Base-by-base conservation (phyloP, 257 asterid species). In the Nicotiana benthamiana region DNA sequence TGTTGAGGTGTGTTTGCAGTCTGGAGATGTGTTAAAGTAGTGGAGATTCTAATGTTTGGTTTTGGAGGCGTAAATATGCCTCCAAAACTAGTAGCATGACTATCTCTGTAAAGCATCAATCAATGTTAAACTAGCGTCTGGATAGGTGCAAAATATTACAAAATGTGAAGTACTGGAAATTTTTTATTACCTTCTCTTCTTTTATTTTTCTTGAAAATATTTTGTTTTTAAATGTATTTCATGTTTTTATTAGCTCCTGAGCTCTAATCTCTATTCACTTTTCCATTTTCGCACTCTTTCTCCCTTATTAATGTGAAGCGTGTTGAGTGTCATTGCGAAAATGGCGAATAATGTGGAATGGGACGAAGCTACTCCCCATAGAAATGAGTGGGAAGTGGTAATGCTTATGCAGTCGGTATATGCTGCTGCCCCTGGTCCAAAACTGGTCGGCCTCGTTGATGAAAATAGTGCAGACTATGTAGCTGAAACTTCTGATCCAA, bases 301-400 rank as follows among this genome's bases (percentile, higher is more conserved):
- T 24, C 46, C 6, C 20, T 64, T 24, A 48, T 48, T 57, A 72
- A 43, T 46, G 59, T 72, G 8, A 72, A 72, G 36, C 6, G 20
- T 46, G 15, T 22, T 6, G 77, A 46, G 20, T 72, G 16, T n/a
- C 0, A 46, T 34, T 81, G 53, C 64, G 57, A 1, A 63, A 87
- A 90, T 89, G 92, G 83, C 89, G 2, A 89, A 84, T 61, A 83
- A 78, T 3, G 74, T 79, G 48, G 83, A 86, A 56, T 70, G 80
- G 22, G 87, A 87, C 54, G 91, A 87, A 62, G 51, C 48, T 64
- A 63, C 75, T 61, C 86, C 87, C 28, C 86, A 83, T 79, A 88
- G 87, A 83, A 89, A 87, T 59, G 94, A 90, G 65, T 90, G 94
- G 94, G 94, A 90, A 82, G 92, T 89, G 36, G 90, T 89, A 48